Base-by-base conservation (phyloP, 2,329 filamentous ascomycete species). In the Chaetomiaceae sp. region DNA sequence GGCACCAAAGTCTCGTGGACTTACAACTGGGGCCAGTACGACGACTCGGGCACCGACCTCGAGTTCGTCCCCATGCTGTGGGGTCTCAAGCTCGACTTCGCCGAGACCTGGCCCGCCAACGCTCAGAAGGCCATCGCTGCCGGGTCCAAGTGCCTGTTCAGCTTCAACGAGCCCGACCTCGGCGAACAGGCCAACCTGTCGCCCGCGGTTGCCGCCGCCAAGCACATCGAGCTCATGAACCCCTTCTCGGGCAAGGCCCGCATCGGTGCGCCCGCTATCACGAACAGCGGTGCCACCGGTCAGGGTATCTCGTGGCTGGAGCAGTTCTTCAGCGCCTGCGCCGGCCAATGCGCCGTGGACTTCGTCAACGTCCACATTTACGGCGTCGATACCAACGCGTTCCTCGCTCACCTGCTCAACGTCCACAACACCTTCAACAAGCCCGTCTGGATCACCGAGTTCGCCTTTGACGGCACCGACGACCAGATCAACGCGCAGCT, bases 131-230 rank as follows among this genome's bases (percentile, higher is more conserved):
- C 81, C 57, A 77, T 87, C 57, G 61, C 68, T 47, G 66, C 66
- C 12, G 85, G 84, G 52, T 71, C 78, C 59, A 78, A 74, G 58
- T 74, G 77, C 62, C 68, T 88, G 51, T 76, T 88, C 64, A 76
- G 77, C 68, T 88, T 87, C 79, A 89, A 89, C 76, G 85, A 89
- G 75, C 83, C 83, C 42, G 86, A 89, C 68, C 76, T 78, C 58
- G 60, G 61, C 12, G 65, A 66, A n/a, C 84, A 88, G 71, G 72
- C 82, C 62, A 80, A 84, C 73, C 66, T 86, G 66, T 67, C 69
- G 22, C 71, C 82, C n/a, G 62, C 62, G 6, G 66, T 64, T 1
- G 83, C 82, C 36, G 83, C 81, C n/a, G 36, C 66, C 1, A 69
- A 69, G 25, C 82, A 83, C 69, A 76, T 74, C 51, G 61, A 76